Base-by-base conservation (phyloP, 345 rosid genomes). In the Brassica carinata region DNA sequence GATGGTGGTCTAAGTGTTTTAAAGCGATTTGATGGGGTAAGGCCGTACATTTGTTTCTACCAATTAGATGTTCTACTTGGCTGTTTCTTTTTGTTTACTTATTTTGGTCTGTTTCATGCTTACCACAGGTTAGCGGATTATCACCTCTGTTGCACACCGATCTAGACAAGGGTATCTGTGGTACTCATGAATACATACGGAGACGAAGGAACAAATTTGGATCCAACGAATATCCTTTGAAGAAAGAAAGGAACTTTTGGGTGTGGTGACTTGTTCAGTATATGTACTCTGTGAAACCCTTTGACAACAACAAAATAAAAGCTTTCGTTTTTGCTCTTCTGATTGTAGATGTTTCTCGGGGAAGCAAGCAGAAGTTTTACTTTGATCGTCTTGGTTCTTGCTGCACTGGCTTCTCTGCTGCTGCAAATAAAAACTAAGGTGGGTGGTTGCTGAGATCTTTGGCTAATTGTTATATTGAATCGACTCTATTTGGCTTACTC, bases 361-460 rank as follows among this genome's bases (percentile, higher is more conserved):
- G 64, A 59, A 19, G 64, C 64, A 59, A 59, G 64, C 31, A 30
- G 64, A 59, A 30, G 64, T 59, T 59, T 59, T 59, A 59, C 31
- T 59, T 59, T 59, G 64, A 59, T 59, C n/a, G 64, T 59, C 0
- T 23, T 59, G 64, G 64, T 59, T 5, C 10, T 19, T 59, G 64
- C 64, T 59, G 64, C 64, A 59, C 10, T 59, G 64, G 64, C 64
- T 23, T 59, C 64, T 59, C 64, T 59, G 64, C 64, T 59, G 14
- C 64, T 59, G 64, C 31, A 59, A 23, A 59, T 59, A 23, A 59
- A 59, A 59, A 59, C 64, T 8, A 4, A 59, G 31, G 64, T 59
- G 30, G 14, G n/a, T 59, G 31, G 31, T 23, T 59, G n/a, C 64
- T 10, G 64, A 59, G 23, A 19, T 23, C n/a, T 59, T 19, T 9